Evolutionary conservation across 768 basidiomycete genomes (phyloP), one percentile per base, ranked within the genome.

Genomic region (Mycena sanguinolenta): DNA sequence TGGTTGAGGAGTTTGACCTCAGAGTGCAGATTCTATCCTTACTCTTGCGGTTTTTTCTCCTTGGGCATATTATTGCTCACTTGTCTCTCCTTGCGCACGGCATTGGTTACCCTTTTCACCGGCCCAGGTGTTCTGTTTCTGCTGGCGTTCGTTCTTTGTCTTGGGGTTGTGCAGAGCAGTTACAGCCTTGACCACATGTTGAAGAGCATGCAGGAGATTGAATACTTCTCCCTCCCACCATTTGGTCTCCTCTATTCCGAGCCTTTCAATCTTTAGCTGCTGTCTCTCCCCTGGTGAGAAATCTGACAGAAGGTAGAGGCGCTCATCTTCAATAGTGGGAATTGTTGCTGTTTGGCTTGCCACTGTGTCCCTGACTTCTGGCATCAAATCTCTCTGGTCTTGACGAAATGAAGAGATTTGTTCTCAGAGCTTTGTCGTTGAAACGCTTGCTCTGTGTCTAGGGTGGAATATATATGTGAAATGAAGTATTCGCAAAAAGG

Each of bases 181-280:
- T 3, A 61, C 21, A 3, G 28, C 19, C 23, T 61, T 61, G 8
- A 61, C 49, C 7, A 62, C 38, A 17, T 62, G 25, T 34, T 62
- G 61, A 2, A 52, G 46, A n/a, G 61, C 61, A 13, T 49, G 61
- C 46, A 62, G 32, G 14, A 38, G 16, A 17, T 64, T 54, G 17
- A 64, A 64, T 9, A 30, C 53, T 25, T 64, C 53, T n/a, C 63
- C 63, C 19, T 64, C 63, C 0, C 63, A 28, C 63, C 63, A 64
- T 27, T 28, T 44, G 28, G 27, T 16, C 28, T 64, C 63, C n/a
- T 64, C 63, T 1, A 44, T 21, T 2, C 39, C 63, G 2, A 64
- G 28, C 38, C 19, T 13, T 1, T 27, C 54, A 3, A 64, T 8
- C 44, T 64, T 39, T 13, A 64, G 10, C 10, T 44, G 4, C 25